phyloP scores from a whole-genome alignment of 2,329 filamentous ascomycete genomes.

The Pseudocercospora fuligena region DNA sequence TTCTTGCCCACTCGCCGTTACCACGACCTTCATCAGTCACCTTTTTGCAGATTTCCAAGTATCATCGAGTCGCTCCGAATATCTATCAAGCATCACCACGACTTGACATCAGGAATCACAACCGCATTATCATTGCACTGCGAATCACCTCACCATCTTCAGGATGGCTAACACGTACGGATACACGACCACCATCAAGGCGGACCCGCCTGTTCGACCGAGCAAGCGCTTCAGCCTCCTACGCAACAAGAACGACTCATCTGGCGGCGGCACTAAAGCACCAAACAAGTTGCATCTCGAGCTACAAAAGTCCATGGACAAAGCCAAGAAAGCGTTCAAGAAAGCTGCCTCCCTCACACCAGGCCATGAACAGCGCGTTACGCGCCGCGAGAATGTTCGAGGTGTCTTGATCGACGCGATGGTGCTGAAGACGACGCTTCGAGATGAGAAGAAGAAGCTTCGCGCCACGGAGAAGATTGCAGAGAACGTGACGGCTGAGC shows the following conservation, averaged over 20 bases:
- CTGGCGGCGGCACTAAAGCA: not conserved
- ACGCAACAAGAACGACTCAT: not conserved
- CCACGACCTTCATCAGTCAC: not conserved
- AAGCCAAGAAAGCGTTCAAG: not conserved
- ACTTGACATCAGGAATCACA: not conserved
- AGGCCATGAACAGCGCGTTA: constrained; percentile 5
- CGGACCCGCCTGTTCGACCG: not conserved
- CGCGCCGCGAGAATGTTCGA: not conserved
- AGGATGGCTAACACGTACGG: not conserved
- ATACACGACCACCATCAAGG: not conserved
- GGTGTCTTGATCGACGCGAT: not conserved
- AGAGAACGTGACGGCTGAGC: not conserved
- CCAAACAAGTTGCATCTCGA: not conserved
- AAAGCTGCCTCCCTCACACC: constrained; percentile 2
- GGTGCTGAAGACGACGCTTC: not conserved
- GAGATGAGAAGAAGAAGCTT: constrained; percentile 7
- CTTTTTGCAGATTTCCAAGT: not conserved
- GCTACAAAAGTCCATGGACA: not conserved
- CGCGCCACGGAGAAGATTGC: not conserved
- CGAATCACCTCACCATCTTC: not conserved
- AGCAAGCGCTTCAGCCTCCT: not conserved
- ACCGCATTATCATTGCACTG: not conserved
- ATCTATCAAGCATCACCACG: not conserved
- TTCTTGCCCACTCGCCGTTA: not conserved
- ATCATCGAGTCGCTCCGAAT: not conserved